Percentiles rank a stretch among this genome's conserved stretches.
These are phyloP conservation scores for Williopsis jadinii DNA, from an alignment of 1,139 yeast genomes.

Conservation along the genomic window DNA sequence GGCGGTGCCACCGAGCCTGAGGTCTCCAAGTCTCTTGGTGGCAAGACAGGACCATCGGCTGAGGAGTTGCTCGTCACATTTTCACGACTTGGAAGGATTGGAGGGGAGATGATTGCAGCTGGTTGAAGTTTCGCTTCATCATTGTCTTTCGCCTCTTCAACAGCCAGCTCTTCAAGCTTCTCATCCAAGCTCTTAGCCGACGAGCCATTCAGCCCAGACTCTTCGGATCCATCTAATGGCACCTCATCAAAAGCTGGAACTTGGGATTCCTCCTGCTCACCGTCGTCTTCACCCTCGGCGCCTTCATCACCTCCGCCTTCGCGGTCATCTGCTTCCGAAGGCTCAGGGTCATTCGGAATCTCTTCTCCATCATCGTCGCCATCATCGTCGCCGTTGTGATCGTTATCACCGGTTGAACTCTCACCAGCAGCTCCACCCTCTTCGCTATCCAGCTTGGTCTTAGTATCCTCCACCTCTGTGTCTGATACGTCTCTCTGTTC, in stretches of 20 bases:
- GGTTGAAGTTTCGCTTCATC: not conserved
- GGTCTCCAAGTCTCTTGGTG: not conserved
- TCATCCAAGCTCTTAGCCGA: slow-evolving; percentile 2
- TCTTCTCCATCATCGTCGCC: not conserved
- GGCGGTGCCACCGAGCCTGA: not conserved
- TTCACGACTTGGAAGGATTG: not conserved
- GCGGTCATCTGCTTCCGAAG: not conserved
- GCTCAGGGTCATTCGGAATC: not conserved
- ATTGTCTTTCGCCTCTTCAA: slow-evolving; percentile 1
- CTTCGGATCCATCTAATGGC: too few species aligned
- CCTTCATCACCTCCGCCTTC: not conserved
- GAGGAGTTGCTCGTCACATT: not conserved
- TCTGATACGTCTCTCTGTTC: not conserved
- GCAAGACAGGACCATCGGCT: not conserved
- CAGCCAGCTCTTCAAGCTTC: slow-evolving; percentile 4
- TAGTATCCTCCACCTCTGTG: not conserved
- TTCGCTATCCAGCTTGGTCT: not conserved
- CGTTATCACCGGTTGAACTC: not conserved
- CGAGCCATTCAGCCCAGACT: too few species aligned
- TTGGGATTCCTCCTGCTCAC: slow-evolving; percentile 4
- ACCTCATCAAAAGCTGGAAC: too few species aligned
- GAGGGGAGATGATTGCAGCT: not conserved
- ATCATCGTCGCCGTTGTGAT: not conserved
- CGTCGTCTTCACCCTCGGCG: not conserved
- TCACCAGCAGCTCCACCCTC: not conserved